phyloP scores from a whole-genome alignment of 202 grass and related monocot genomes.

The Panicum hallii region DNA sequence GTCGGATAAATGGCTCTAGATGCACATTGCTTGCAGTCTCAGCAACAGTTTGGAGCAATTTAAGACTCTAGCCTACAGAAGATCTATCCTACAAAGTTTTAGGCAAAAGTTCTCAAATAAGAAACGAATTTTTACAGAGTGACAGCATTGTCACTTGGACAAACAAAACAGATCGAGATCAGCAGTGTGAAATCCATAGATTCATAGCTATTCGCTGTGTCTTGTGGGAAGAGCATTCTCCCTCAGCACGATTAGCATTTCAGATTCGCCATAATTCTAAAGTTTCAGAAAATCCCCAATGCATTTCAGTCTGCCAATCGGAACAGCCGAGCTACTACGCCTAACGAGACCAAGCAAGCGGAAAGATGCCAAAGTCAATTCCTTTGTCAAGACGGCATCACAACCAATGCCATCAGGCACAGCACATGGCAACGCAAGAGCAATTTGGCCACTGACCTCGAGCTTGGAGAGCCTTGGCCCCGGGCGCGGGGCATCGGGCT shows the following conservation, averaged over 20 bases:
- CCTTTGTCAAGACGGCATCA: not conserved
- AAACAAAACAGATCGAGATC: not conserved
- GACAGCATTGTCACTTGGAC: not conserved
- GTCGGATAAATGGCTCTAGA: not conserved
- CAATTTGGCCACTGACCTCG: conserved; percentile 28
- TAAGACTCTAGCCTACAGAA: not conserved
- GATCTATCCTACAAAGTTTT: not conserved
- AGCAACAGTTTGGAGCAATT: not conserved
- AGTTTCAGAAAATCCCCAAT: not conserved
- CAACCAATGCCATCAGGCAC: not conserved
- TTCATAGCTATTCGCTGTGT: not conserved
- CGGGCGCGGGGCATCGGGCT: not conserved
- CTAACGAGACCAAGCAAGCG: not conserved
- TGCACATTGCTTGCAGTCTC: not conserved
- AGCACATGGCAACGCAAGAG: not conserved
- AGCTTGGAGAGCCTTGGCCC: conserved; percentile 35
- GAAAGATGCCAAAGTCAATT: conserved; percentile 37
- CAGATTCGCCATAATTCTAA: not conserved
- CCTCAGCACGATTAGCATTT: not conserved
- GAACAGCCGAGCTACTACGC: not conserved
- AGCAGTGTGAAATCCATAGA: conserved; percentile 4
- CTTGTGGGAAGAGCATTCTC: not conserved
- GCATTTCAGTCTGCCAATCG: not conserved
- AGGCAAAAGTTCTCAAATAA: not conserved
- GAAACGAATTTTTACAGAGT: not conserved